phyloP scores from a whole-genome alignment of 306 rosid genomes.

The Dalbergia cultrata region DNA sequence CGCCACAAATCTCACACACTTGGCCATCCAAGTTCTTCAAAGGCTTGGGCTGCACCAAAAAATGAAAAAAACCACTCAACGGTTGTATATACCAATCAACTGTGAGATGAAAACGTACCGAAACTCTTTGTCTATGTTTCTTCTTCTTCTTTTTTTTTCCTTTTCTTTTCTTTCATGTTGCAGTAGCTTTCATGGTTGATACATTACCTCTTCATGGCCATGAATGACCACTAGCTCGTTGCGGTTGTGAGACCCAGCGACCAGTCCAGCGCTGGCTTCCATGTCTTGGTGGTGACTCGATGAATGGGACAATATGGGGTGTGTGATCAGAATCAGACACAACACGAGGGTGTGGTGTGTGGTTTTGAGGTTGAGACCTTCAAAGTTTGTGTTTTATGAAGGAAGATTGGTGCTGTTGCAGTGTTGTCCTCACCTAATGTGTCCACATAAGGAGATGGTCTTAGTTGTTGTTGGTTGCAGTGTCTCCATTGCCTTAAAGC shows the following conservation, averaged over 20 bases:
- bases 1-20: constrained; percentile 96
- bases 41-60: constrained; percentile 76
- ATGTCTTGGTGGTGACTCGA: constrained; percentile 39
- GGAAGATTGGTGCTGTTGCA: constrained; percentile 15
- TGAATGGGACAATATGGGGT: constrained; percentile 56
- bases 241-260: constrained; percentile 54
- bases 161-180: too few relatives aligned
- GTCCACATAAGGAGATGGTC: constrained; percentile 55
- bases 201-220: constrained; percentile 55
- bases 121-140: too few relatives aligned
- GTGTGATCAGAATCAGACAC: not conserved
- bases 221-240: constrained; percentile 55
- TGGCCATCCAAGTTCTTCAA: constrained; percentile 97
- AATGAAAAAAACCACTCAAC: too few relatives aligned
- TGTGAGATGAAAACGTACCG: too few relatives aligned
- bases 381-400: constrained; percentile 53
- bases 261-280: constrained; percentile 59
- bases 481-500: constrained; percentile 88
- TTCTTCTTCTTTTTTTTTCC: too few relatives aligned
- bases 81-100: too few relatives aligned
- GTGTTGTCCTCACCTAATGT: constrained; percentile 53
- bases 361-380: constrained; percentile 31
- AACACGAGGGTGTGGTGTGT: not conserved
- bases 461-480: constrained; percentile 73
- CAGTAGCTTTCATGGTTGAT: too few relatives aligned